phyloP scores from a whole-genome alignment of 768 basidiomycete genomes.

The Trametes meyenii region DNA sequence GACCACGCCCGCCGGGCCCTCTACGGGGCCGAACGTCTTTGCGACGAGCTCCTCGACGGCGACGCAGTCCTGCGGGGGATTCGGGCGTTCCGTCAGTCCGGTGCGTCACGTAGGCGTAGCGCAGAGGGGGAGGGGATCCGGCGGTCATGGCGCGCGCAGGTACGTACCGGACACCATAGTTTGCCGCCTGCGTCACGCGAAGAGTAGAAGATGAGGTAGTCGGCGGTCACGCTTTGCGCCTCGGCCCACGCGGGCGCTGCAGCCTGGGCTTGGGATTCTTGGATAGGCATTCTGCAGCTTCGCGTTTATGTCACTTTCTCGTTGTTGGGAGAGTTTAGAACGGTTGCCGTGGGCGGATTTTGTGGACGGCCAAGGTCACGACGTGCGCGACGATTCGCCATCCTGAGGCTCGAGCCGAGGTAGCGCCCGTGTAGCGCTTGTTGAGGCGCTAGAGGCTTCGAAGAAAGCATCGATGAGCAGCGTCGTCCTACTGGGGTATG shows the following conservation, averaged over 20 bases:
- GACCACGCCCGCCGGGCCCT: slow-evolving; percentile 55
- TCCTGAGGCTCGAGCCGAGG: no score
- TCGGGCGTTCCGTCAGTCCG: slow-evolving; percentile 21
- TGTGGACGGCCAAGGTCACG: not conserved
- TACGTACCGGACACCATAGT: slow-evolving; percentile 73
- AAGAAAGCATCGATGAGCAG: no score
- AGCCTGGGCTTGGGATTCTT: slow-evolving; percentile 39
- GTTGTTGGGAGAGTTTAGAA: not conserved
- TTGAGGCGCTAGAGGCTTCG: no score
- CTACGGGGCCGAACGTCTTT: slow-evolving; percentile 48
- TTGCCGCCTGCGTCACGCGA: slow-evolving; percentile 59
- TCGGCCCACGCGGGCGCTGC: slow-evolving; percentile 33
- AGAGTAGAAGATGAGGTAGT: slow-evolving; percentile 71
- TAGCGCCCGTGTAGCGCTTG: no score
- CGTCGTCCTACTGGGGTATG: no score
- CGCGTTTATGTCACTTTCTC: not conserved
- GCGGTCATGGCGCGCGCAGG: not conserved
- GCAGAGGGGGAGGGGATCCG: not conserved
- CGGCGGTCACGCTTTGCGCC: slow-evolving; percentile 46
- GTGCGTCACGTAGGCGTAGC: slow-evolving; percentile 7
- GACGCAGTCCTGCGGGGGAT: slow-evolving; percentile 59
- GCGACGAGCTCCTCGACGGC: slow-evolving; percentile 59
- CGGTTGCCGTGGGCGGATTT: not conserved
- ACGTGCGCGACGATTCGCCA: not conserved
- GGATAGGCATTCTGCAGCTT: slow-evolving; percentile 52